Conservation (phyloP, 164 flowering plant species). For the Euptelea pleiosperma region DNA sequence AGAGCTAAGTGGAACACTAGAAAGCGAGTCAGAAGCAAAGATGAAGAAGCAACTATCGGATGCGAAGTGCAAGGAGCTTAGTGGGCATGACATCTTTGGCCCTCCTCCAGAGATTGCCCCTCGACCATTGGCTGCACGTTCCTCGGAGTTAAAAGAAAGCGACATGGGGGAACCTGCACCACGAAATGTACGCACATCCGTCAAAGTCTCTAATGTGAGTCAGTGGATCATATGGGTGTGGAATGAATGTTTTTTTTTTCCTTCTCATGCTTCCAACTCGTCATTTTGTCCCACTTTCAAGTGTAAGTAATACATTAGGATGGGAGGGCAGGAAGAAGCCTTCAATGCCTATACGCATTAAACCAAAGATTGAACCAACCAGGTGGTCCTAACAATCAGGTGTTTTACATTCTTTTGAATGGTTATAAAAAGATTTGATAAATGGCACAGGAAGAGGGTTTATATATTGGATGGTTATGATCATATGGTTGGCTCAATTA, state of each 20-base stretch:
- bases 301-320: no score
- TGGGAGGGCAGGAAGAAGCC: not conserved
- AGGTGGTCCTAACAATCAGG: not conserved
- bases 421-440: not conserved
- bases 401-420: not conserved
- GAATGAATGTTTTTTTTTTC: not conserved
- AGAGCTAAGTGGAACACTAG: constrained; percentile 83
- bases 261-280: not conserved
- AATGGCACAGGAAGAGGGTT: no score
- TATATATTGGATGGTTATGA: not conserved
- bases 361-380: not conserved
- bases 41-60: constrained; percentile 73
- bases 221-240: not conserved
- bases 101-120: constrained; percentile 80
- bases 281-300: no score
- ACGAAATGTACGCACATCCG: constrained; percentile 46
- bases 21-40: constrained; percentile 58
- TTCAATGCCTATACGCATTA: not conserved
- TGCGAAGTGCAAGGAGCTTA: constrained; percentile 86
- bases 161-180: constrained; percentile 61
- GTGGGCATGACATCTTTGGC: constrained; percentile 89
- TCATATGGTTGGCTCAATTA: no score
- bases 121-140: constrained; percentile 47
- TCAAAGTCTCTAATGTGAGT: constrained; percentile 60
- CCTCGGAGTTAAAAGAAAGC: constrained; percentile 53